Base-by-base conservation (phyloP, 805 yeast genomes). In the Lipomyces kockii region DNA sequence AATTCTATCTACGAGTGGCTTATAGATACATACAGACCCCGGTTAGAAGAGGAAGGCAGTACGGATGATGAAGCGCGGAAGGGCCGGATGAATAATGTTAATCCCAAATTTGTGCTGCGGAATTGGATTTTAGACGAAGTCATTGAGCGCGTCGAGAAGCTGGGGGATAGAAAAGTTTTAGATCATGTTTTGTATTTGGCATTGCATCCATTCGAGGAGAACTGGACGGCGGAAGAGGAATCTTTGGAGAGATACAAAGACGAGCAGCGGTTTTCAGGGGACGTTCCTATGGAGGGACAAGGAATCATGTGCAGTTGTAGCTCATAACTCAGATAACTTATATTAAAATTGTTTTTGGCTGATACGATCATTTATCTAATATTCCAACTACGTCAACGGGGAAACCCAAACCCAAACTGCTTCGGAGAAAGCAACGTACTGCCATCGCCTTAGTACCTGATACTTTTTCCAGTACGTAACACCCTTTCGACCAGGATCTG, bases 101-200 rank as follows among this genome's bases (percentile, higher is more conserved):
- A 94, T 74, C 99, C 98, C 2, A 75, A 85, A 46, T 94, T 94
- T 74, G 83, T 90, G 5, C 95, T 97, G 25, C 83, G 94, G 67
- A 90, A 87, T 70, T 91, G 97, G 92, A 88, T 93, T 62, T 81
- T 95, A 63, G 91, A 92, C 63, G 93, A 92, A 68, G 97, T 92
- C 0, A 88, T 91, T 58, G 83, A 84, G 0, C 81, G 83, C 49
- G 90, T 86, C 1, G 80, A 83, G 35, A 78, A 79, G 54, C 80
- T 81, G n/a, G 81, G 84, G 46, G 87, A 87, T 74, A 74, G 82
- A 12, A 79, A 81, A 0, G 79, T 84, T 54, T 80, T 92, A 68
- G 75, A 85, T 37, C 90, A 90, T 72, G 80, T 92, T 12, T 82
- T 87, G 65, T 80, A 82, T 62, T 91, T 94, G 97, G 80, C 90